Evolutionary conservation across 1,139 yeast species (phyloP), one percentile per base, ranked within the genome.

Genomic region (Kluyveromyces marxianus): DNA sequence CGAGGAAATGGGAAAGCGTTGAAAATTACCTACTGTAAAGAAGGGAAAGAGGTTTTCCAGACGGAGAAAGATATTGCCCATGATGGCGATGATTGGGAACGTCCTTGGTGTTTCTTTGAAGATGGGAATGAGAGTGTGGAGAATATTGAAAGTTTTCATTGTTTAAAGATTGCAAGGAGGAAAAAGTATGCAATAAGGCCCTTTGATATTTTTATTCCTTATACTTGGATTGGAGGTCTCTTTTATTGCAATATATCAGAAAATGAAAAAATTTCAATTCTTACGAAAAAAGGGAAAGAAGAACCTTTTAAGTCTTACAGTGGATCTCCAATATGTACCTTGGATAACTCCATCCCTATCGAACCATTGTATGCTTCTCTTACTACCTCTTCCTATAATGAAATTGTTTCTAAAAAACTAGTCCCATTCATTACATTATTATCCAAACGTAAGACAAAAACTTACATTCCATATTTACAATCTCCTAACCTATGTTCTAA

Each of bases 141-240:
- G 1, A 33, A 51, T 3, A 49, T 52, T 14, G 47, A 54, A 44
- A 47, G 54, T 44, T 57, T 75, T 33, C 68, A 65, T 14, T 81
- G 88, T 52, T 82, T 72, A 56, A 79, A 82, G 50, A 64, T 82
- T 51, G 86, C 88, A 1, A 68, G 92, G 49, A 66, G 82, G 31
- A 76, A 76, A 56, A 75, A 77, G 55, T 83, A 79, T 55, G 79
- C 81, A 1, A 60, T 62, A 32, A 66, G 83, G 41, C 62, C 71
- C 26, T 52, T 76, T 33, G 69, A 75, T 4, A 60, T 81, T 24
- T 82, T 73, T 55, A 65, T 78, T 27, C 88, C 90, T 0, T 68
- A 71, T 39, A 73, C 83, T 0, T 74, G 77, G 62, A 77, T 84
- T 1, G 94, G 94, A 4, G 90, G 82, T 0, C 53, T 84, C 5